Evolutionary conservation across 257 asterid genomes (phyloP).

Genomic region (Primulina tabacum): DNA sequence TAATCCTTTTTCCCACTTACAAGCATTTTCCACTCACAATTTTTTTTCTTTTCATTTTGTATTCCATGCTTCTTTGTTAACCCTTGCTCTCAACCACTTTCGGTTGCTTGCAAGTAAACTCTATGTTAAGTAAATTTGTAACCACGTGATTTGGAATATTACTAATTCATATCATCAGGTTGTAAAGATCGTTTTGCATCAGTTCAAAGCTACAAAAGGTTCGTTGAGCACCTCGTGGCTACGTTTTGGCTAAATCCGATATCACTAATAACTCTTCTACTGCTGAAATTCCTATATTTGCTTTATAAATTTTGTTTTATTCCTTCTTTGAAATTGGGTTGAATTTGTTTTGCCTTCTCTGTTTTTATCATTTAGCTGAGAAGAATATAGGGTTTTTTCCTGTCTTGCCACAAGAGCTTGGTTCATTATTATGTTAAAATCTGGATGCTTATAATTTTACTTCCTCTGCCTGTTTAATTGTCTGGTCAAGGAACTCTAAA

Average conservation of each 20-base stretch:
- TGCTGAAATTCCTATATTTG: neutral
- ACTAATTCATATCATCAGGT: too few relatives aligned
- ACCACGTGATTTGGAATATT: too few relatives aligned
- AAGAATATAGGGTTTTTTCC: neutral
- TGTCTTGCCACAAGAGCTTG: neutral
- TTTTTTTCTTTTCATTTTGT: constrained; percentile 1
- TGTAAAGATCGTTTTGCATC: too few relatives aligned
- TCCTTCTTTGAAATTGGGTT: neutral
- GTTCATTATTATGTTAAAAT: neutral
- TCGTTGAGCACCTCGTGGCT: too few relatives aligned
- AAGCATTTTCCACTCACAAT: neutral
- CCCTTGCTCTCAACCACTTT: neutral
- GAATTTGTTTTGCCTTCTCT: neutral
- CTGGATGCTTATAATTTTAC: neutral
- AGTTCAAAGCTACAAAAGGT: too few relatives aligned
- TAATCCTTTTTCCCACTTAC: neutral
- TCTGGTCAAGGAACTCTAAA: neutral
- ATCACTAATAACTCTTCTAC: neutral
- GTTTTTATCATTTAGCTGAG: neutral
- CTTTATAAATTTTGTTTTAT: neutral
- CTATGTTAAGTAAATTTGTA: too few relatives aligned
- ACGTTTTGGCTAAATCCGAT: neutral
- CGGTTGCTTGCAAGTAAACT: neutral
- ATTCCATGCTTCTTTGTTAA: neutral
- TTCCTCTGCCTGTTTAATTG: neutral